Conservation (phyloP, 2,329 filamentous ascomycete species). For the Botrytis byssoidea region DNA sequence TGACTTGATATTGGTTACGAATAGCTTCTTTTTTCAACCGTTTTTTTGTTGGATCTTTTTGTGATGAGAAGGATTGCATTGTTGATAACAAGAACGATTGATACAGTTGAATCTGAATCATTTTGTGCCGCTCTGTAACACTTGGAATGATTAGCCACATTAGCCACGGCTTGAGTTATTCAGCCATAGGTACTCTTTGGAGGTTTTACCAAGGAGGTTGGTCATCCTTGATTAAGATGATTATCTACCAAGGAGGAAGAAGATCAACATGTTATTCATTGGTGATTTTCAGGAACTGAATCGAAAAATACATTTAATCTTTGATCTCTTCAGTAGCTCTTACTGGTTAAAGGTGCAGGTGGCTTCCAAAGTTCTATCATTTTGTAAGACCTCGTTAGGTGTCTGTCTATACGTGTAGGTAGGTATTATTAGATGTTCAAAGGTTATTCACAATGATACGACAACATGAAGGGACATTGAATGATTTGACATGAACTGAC, state of each 20-base stretch:
- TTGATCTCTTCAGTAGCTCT: background rate
- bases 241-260: background rate
- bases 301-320: background rate
- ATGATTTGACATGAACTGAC: background rate
- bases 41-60: background rate
- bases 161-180: background rate
- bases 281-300: background rate
- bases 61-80: background rate
- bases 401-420: background rate
- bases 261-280: background rate
- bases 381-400: background rate
- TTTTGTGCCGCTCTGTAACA: background rate
- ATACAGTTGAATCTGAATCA: background rate
- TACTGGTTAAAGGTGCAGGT: background rate
- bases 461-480: background rate
- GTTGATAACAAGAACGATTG: background rate
- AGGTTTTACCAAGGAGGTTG: background rate
- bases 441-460: background rate
- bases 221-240: background rate
- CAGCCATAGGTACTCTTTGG: background rate
- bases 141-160: background rate
- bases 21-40: conserved; percentile 7
- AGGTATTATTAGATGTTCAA: background rate
- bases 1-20: background rate
- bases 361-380: background rate